phyloP scores from a whole-genome alignment of 1,139 yeast species.

The Arxiozyma slooffiae region DNA sequence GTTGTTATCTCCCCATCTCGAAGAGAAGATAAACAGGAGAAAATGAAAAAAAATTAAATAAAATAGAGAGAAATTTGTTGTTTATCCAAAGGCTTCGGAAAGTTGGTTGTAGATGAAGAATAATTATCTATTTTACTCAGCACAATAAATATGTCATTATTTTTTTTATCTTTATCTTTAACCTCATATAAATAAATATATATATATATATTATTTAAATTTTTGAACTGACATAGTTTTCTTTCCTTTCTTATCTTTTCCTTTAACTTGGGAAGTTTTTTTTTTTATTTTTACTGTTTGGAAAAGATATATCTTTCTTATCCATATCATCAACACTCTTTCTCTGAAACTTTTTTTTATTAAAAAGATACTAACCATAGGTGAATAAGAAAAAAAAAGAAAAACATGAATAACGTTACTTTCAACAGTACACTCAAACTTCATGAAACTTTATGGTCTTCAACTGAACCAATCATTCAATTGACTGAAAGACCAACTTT shows the following conservation, averaged over 20 bases:
- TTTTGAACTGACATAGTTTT: too few species aligned
- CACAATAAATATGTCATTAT: not conserved
- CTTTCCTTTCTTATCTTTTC: not conserved
- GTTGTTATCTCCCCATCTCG: not conserved
- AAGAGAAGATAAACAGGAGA: not conserved
- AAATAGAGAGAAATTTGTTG: too few species aligned
- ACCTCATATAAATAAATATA: not conserved
- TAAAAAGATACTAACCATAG: too few species aligned
- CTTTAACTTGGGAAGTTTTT: too few species aligned
- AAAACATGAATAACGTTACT: not conserved
- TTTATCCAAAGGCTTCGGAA: not conserved
- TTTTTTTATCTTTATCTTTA: too few species aligned
- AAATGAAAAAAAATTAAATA: too few species aligned
- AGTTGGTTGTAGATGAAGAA: not conserved
- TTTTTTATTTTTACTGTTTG: too few species aligned
- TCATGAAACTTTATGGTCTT: not conserved
- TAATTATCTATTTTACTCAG: not conserved
- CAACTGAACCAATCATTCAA: slow-evolving; percentile 6
- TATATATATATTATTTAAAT: too few species aligned
- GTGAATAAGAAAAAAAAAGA: not conserved
- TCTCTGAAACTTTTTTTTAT: too few species aligned
- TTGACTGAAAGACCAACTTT: slow-evolving; percentile 8
- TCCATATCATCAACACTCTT: too few species aligned
- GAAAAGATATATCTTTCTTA: too few species aligned
- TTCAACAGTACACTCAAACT: slow-evolving; percentile 1